Conservation (phyloP, 2,329 filamentous ascomycete genomes). For the Fusarium illudens region DNA sequence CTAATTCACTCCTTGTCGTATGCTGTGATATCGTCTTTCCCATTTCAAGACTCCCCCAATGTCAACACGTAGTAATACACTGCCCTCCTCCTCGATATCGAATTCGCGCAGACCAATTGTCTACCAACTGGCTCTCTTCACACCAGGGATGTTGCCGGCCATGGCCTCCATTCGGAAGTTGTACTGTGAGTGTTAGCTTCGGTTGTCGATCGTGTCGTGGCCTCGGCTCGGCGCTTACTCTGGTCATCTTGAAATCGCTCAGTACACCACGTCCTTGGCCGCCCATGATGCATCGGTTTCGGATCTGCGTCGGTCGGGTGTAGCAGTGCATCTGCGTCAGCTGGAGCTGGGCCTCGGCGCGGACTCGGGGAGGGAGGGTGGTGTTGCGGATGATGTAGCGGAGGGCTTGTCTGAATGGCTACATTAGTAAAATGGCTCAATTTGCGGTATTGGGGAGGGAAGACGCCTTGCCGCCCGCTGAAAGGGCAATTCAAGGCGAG, state of each 20-base stretch:
- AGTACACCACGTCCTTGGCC: slow-evolving; percentile 93
- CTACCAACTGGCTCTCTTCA: slow-evolving; percentile 97
- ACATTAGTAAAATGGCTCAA: slow-evolving; percentile 9
- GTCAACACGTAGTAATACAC: slow-evolving; percentile 37
- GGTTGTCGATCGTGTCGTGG: background rate
- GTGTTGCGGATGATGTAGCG: slow-evolving; percentile 96
- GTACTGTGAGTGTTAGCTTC: slow-evolving; percentile 67
- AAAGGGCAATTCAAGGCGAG: background rate
- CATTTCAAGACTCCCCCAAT: background rate
- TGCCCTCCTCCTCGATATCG: background rate
- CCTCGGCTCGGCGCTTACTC: slow-evolving; percentile 68
- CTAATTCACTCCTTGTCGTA: slow-evolving; percentile 12
- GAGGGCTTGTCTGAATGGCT: slow-evolving; percentile 78
- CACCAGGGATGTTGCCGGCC: slow-evolving; percentile 85
- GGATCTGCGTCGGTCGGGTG: slow-evolving; percentile 91
- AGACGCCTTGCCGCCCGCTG: background rate
- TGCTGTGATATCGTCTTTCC: background rate
- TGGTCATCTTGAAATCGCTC: slow-evolving; percentile 88
- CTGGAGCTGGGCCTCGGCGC: slow-evolving; percentile 92
- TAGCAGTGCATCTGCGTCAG: slow-evolving; percentile 96
- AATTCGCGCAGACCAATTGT: background rate
- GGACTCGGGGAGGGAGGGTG: slow-evolving; percentile 79
- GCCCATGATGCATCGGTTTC: slow-evolving; percentile 90
- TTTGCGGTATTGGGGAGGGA: too few relatives aligned
- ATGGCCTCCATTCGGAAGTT: slow-evolving; percentile 93